These are phyloP conservation scores for Stachybotrys echinatus DNA, from an alignment of 2,329 filamentous ascomycete genomes.

Conservation along the genomic window DNA sequence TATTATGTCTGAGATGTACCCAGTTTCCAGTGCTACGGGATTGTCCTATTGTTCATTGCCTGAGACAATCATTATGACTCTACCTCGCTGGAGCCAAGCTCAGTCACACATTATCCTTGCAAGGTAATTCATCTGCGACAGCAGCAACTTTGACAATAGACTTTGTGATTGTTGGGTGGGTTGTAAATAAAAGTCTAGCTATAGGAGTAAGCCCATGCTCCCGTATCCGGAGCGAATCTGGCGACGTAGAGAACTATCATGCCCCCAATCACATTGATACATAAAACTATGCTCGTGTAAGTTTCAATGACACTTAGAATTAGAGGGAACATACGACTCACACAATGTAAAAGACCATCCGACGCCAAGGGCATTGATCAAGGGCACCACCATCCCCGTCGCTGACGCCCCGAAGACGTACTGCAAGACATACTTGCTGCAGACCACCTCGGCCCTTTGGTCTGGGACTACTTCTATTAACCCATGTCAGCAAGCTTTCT, in stretches of 20 bases:
- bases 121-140: too few relatives aligned
- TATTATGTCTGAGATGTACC: too few relatives aligned
- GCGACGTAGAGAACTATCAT: not conserved
- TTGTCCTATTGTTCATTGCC: too few relatives aligned
- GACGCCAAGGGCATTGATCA: slow-evolving; percentile 3
- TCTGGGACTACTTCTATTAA: slow-evolving; percentile 6
- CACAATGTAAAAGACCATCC: slow-evolving; percentile 5
- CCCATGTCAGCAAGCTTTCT: too few relatives aligned
- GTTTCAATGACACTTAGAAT: not conserved
- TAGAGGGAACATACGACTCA: not conserved
- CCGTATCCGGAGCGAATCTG: not conserved
- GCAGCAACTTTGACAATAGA: too few relatives aligned
- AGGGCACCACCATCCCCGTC: slow-evolving; percentile 1
- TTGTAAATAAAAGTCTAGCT: too few relatives aligned
- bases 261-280: not conserved
- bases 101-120: too few relatives aligned
- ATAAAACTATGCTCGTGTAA: not conserved
- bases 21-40: too few relatives aligned
- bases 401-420: slow-evolving; percentile 4
- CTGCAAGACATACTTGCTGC: slow-evolving; percentile 6
- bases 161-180: too few relatives aligned
- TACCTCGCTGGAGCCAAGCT: too few relatives aligned
- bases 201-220: not conserved
- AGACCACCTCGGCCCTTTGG: slow-evolving; percentile 4
- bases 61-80: too few relatives aligned